Evolutionary conservation across 2,329 filamentous ascomycete species (phyloP), one percentile per base, ranked within the genome.

Genomic region (Podosphaera xanthii): DNA sequence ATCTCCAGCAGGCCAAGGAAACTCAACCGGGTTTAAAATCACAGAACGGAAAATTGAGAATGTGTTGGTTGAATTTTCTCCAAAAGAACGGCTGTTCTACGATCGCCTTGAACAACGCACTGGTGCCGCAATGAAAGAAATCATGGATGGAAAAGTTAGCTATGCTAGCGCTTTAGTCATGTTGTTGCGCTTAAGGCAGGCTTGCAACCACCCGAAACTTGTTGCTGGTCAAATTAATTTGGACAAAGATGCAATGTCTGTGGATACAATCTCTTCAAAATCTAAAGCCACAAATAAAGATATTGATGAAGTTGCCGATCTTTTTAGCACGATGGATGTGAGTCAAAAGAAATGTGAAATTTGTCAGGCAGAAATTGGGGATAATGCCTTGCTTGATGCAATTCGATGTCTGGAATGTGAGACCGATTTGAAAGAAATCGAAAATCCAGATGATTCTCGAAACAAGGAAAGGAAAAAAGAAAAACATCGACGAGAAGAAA

Each of bases 151-250:
- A 35, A 82, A 87, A 67, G 74, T 90, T 58, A 94, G 89, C 72
- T 97, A 97, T 69, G 91, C 94, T 60, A 94, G 89, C 66, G 92
- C 92, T 22, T 80, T 98, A 67, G 90, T 95, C 10, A 74, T 98
- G 61, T 79, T 98, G n/a, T 74, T 98, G 59, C 83, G 92, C 46
- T 75, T 98, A 61, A 80, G 92, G 61, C 92, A 98, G 70, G 87
- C 89, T 30, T 98, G 92, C 71, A 95, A 98, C 67, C 92, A 98
- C 69, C 89, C 90, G 0, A 84, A 88, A 64, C 76, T 98, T 53
- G 84, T 95, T 10, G 87, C 87, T 63, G 84, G 83, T 63, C 91
- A 94, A 67, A 76, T 96, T 60, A 84, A 84, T 59, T 87, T 87
- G 63, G 92, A 98, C 69, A 88, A 84, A 65, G 92, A 97, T 67